Evolutionary conservation across 345 rosid species (phyloP), one percentile per base, ranked within the genome.

Genomic region (Citrus sp.): DNA sequence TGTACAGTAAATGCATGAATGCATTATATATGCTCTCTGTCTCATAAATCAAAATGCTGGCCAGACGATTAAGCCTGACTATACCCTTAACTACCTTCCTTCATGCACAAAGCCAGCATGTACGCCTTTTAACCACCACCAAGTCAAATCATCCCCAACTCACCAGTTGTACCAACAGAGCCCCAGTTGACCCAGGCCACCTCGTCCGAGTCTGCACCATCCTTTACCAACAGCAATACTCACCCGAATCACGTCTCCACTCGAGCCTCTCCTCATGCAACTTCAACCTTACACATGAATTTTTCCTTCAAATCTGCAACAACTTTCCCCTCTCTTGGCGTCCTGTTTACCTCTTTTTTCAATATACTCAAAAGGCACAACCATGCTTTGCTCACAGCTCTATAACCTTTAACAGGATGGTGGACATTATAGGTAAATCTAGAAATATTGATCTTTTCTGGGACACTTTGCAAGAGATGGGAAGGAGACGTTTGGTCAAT

Each of bases 261-360:
- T 74, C 87, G 13, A 88, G 87, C 37, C 95, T 95, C 74, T 83
- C 90, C 61, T 84, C 91, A 74, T 73, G 73, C 38, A 32, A 66
- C 30, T 79, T 78, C 81, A 77, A 81, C 66, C 81, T 89, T 72
- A 90, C 84, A 27, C 90, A 87, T 35, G 98, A 95, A 38, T 87
- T 95, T 84, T 95, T 92, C 87, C 93, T 95, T 82, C 98, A 87
- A 80, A 94, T 92, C 83, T 93, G 94, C 92, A 90, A 92, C 89
- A 87, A 82, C 24, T 93, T 93, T 82, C 93, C 90, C 55, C 87
- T 78, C 84, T 93, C 95, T 0, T 93, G 97, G 98, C 93, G 94
- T 25, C 98, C 98, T 32, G 87, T 92, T 55, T 83, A 90, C 83
- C 92, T 93, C 24, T 92, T 95, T 80, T 92, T 85, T 79, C 90